phyloP scores from a whole-genome alignment of 2,329 filamentous ascomycete genomes.

The Cytospora mali region DNA sequence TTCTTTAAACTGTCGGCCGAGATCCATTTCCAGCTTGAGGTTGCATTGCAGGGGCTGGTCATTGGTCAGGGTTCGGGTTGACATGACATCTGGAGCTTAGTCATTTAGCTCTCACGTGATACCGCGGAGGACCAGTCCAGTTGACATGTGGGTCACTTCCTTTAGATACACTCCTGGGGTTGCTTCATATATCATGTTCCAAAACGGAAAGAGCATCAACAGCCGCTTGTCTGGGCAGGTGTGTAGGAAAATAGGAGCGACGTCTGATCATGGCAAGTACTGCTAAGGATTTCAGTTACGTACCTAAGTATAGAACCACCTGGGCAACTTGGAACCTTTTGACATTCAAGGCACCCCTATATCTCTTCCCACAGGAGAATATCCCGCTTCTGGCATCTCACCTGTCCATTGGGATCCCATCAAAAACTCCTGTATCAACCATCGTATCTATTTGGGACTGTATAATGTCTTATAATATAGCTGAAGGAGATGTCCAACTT shows the following conservation, averaged over 20 bases:
- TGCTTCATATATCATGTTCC: neutral
- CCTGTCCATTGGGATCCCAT: too few relatives aligned
- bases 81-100: neutral
- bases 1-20: too few relatives aligned
- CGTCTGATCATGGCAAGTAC: neutral
- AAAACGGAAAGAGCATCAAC: constrained; percentile 10
- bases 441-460: neutral
- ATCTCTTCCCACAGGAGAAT: too few relatives aligned
- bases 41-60: too few relatives aligned
- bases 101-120: neutral
- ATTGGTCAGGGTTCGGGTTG: too few relatives aligned
- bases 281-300: too few relatives aligned
- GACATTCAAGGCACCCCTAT: too few relatives aligned
- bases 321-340: too few relatives aligned
- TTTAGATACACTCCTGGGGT: neutral
- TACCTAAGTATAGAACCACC: too few relatives aligned
- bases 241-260: neutral
- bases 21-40: too few relatives aligned
- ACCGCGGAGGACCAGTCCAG: neutral
- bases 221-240: neutral
- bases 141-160: neutral
- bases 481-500: neutral
- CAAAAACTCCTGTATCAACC: too few relatives aligned
- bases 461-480: neutral
- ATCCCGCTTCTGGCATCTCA: too few relatives aligned